A percentile compares a stretch with the other conserved stretches of the same genome.
These are phyloP conservation scores for Monosporascus sp. DNA, from an alignment of 2,329 filamentous ascomycete species.

Conservation along the genomic window DNA sequence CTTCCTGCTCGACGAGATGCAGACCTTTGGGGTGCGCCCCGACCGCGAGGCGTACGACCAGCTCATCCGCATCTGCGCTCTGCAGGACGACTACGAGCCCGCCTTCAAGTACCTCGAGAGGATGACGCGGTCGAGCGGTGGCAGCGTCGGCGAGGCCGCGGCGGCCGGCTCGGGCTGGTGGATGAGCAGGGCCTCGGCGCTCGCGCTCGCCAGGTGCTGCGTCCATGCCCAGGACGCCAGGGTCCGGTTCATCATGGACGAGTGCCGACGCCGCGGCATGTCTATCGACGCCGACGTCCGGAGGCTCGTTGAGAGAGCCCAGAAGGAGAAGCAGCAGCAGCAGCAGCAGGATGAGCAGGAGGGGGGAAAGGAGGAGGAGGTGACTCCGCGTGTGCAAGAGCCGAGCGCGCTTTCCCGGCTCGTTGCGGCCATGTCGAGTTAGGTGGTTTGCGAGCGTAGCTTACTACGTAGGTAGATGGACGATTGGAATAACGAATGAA, in stretches of 20 bases:
- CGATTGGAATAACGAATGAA: too few relatives aligned
- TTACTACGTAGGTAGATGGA: too few relatives aligned
- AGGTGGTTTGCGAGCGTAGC: too few relatives aligned
- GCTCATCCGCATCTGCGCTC: constrained; percentile 27
- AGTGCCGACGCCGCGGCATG: constrained; percentile 23
- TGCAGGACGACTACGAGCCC: constrained; percentile 28
- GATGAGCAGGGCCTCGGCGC: constrained; percentile 26
- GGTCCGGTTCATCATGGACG: constrained; percentile 27
- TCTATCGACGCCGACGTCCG: constrained; percentile 20
- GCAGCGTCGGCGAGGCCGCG: constrained; percentile 4
- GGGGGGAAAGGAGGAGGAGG: not conserved
- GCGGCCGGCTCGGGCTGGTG: constrained; percentile 18
- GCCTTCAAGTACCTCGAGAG: constrained; percentile 28
- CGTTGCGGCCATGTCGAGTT: too few relatives aligned
- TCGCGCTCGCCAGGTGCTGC: constrained; percentile 29
- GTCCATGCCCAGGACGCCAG: constrained; percentile 28
- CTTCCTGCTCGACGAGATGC: constrained; percentile 34
- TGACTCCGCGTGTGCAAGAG: not conserved
- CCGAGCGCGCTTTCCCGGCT: too few relatives aligned
- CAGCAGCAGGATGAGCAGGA: not conserved
- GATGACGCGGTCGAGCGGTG: constrained; percentile 11
- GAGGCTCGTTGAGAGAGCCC: constrained; percentile 10
- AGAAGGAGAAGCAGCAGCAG: not conserved
- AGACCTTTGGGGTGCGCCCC: constrained; percentile 27
- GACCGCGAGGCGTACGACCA: constrained; percentile 24